Base-by-base conservation (phyloP, 495 filamentous ascomycete genomes). In the Podospora conica region DNA sequence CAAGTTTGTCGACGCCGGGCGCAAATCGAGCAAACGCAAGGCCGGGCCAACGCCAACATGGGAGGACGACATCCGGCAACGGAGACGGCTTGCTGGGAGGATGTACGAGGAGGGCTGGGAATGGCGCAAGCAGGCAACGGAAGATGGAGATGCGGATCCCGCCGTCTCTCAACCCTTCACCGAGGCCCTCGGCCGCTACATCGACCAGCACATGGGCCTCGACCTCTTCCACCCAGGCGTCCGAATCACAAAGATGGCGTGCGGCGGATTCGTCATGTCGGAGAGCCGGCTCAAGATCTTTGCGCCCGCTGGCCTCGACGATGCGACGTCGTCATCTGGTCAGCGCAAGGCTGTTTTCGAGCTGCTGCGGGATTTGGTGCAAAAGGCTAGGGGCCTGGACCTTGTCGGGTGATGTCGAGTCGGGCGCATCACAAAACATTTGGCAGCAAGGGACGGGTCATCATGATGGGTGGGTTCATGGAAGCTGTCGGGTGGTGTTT, bases 201-300 rank as follows among this genome's bases (percentile, higher is more conserved):
- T 80, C 1, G 68, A 75, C 53, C 73, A 78, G 23, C 77, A 81
- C 48, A 61, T 82, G 0, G 80, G 71, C 0, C 60, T 83, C 11
- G 74, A 81, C 60, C 33, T 83, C 60, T 82, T 80, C 55, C 80
- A 82, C 59, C 80, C 80, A 0, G 71, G 74, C 3, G 79, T 82
- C 1, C 70, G 81, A 31, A 69, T 83, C 31, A 68, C 65, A 12
- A 77, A 79, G 54, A 74, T 82, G 7, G 78, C 77, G 0, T 82
- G 80, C 55, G 79, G 77, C 4, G 80, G 79, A 0, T 83, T 82
- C 54, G 77, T 75, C 63, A 71, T 82, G 27, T 75, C 78, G 3
- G 79, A 81, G 24, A 74, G 74, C 9, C 66, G 78, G 27, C 29
- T 83, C 1, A 83, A 83, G 65, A 58, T 83, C 24, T 80, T 83